Evolutionary conservation across 2,329 filamentous ascomycete genomes (phyloP), one percentile per base, ranked within the genome.

Genomic region (Ceratocystis destructans): DNA sequence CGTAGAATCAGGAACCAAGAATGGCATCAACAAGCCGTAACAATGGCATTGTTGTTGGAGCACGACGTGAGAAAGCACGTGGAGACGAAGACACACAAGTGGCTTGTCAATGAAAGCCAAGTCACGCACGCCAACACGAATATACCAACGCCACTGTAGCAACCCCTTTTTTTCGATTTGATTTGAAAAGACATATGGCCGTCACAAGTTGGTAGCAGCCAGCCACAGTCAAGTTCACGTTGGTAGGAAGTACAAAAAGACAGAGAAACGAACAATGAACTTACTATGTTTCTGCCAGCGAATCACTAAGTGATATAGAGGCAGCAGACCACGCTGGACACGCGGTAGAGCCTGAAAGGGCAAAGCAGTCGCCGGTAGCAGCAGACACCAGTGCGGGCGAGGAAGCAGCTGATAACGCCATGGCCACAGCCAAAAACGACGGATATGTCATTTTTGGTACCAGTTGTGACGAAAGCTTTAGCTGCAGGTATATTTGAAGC

Each of bases 231-330:
- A 33, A 31, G 12, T 5, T 7, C 12, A 31, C 25, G 22, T 3
- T 25, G 15, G 25, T 33, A 28, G 12, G 31, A 25, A 12, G n/a
- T 33, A 41, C 44, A 25, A 68, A 53, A 5, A 53, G 28, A 25
- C 7, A 53, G 20, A 53, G 3, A 28, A 28, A 15, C 5, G 15
- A 15, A 28, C 10, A 5, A 50, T 15, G 22, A 15, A 68, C 67
- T 68, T 41, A 68, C 67, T 66, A 68, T 61, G 67, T 68, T 28
- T 62, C 33, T 28, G 67, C 64, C 61, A 68, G 45, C 6, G 61
- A 50, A 3, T 59, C 50, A 41, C 61, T 66, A 10, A 66, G 53
- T 33, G 67, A 66, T 31, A 68, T 64, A 8, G 64, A 66, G 25
- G 67, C 67, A 20, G 64, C 25, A 8, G 67, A 66, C 67, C 67